Evolutionary conservation across 352 stramenopile species (phyloP), one percentile per base, ranked within the genome.

Genomic region (Achlya hypogyna): DNA sequence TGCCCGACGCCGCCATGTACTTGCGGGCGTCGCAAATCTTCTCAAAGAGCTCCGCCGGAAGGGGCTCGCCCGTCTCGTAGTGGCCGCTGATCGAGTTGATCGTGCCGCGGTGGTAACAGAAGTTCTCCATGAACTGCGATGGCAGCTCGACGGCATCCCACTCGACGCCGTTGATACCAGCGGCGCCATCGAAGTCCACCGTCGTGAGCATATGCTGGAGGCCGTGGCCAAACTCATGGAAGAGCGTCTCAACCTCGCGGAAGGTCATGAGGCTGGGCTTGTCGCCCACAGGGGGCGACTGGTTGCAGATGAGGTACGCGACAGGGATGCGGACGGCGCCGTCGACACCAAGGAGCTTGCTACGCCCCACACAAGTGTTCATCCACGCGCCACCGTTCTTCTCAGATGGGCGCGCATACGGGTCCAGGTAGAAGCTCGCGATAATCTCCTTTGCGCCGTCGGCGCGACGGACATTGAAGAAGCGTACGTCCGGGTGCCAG

Each of bases 221-320:
- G n/a, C 91, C 96, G 74, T 99, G 97, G 4, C 97, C 97, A 70
- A 98, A 98, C 76, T 99, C 96, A 70, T 99, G 97, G 72, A 98
- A 98, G 5, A 99, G 82, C 8, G 97, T 99, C 81, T 98, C 93
- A 10, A 98, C 89, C 75, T 99, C 95, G 71, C 86, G 78, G 71
- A 84, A 87, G 20, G 69, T 78, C 2, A 90, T 45, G 10, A 88
- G 62, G 0, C 76, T 85, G 8, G 72, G 47, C 9, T 62, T n/a
- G n/a, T n/a, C 66, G 10, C 65, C 71, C 23, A 75, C 69, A 2
- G 75, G 77, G 42, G 35, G 51, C 56, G 34, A 78, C 78, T 89
- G 87, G 66, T 89, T 89, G 67, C 87, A 87, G n/a, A 69, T 76
- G 27, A 89, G 74, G 64, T 87, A 79, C 12, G 81, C 78, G 49